These are phyloP conservation scores for Phytomonas sp. DNA, from an alignment of 208 protist genomes.

Conservation along the genomic window DNA sequence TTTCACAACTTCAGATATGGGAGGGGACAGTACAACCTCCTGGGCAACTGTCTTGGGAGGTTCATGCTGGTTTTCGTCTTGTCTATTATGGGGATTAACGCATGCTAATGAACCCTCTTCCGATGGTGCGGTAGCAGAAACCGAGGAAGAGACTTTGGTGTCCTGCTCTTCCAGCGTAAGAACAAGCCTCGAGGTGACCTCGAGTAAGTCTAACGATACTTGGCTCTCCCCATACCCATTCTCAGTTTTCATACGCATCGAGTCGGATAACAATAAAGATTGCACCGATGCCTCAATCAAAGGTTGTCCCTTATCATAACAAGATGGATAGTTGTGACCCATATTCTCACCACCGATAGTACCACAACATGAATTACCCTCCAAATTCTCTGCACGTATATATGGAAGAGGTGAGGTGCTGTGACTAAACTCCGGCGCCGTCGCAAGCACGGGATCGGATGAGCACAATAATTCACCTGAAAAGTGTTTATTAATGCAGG, in stretches of 20 bases:
- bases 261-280: background rate
- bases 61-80: background rate
- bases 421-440: background rate
- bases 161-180: background rate
- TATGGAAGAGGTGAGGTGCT: background rate
- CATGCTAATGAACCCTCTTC: background rate
- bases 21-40: background rate
- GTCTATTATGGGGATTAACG: background rate
- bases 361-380: background rate
- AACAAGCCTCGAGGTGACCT: background rate
- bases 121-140: background rate
- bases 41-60: background rate
- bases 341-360: background rate
- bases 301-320: background rate
- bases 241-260: background rate
- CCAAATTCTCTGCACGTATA: background rate
- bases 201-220: background rate
- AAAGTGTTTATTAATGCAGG: background rate
- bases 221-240: background rate
- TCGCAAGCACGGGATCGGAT: background rate
- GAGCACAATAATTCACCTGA: background rate
- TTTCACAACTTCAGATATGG: background rate
- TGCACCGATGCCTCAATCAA: background rate
- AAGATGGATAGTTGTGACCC: background rate
- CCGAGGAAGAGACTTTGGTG: background rate